A percentile compares a stretch with the other conserved stretches of the same genome.
Conservation (phyloP, 2,329 filamentous ascomycete genomes). For the Fusarium equiseti region DNA sequence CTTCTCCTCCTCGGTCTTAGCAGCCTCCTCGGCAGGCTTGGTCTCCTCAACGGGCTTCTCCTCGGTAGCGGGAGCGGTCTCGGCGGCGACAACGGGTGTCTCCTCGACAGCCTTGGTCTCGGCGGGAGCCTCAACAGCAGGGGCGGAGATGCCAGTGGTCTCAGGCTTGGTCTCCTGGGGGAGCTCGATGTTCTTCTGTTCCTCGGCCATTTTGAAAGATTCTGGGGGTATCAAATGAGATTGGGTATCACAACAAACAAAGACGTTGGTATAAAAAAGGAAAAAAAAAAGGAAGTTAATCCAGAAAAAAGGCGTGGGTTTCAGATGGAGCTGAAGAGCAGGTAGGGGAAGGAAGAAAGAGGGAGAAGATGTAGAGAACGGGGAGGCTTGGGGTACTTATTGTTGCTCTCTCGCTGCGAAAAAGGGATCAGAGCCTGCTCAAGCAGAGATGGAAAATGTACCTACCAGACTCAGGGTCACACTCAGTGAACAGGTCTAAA, state of each 20-base stretch:
- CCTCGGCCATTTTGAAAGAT: constrained; percentile 76
- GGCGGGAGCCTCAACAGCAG: constrained; percentile 51
- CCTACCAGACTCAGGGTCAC: constrained; percentile 16
- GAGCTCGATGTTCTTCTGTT: constrained; percentile 76
- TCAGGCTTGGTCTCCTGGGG: constrained; percentile 63
- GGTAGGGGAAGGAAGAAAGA: constrained; percentile 52
- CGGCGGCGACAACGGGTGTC: constrained; percentile 50
- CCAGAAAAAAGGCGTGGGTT: constrained; percentile 50
- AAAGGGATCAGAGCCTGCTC: constrained; percentile 18
- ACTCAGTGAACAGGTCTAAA: constrained; percentile 28
- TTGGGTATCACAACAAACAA: constrained; percentile 67
- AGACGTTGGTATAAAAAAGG: constrained; percentile 57
- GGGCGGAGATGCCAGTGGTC: constrained; percentile 48
- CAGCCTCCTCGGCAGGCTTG: constrained; percentile 57
- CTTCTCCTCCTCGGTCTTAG: constrained; percentile 58
- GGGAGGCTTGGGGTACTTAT: constrained; percentile 60
- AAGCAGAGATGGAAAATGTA: constrained; percentile 1
- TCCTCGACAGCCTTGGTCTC: constrained; percentile 57
- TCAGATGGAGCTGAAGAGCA: constrained; percentile 50
- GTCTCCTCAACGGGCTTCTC: constrained; percentile 59
- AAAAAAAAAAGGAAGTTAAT: constrained; percentile 53
- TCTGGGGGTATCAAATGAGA: constrained; percentile 57
- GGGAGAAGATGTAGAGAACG: constrained; percentile 42
- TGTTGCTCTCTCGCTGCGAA: constrained; percentile 39
- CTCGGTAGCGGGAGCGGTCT: constrained; percentile 53